Evolutionary conservation across 352 stramenopile genomes (phyloP), one percentile per base, ranked within the genome.

Genomic region (Thraustotheca clavata): DNA sequence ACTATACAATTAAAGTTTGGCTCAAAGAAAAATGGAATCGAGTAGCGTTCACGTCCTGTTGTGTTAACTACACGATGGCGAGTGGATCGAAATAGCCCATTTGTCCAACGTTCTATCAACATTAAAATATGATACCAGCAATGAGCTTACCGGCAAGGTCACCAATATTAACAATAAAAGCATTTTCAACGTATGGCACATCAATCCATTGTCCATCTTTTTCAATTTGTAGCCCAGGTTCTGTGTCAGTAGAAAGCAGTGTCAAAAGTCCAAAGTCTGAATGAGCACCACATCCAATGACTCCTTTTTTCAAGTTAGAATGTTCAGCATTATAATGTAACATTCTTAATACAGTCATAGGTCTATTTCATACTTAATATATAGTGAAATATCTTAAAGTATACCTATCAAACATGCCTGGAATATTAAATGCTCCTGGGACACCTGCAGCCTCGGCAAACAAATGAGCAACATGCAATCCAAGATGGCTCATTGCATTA

Each of bases 11-110:
- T 75, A 47, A 83, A 89, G 62, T 89, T 86, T 7, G 80, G 80
- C 46, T 89, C 80, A 55, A 86, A 89, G 60, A 89, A 89, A 68
- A 89, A 87, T 40, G 80, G 77, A n/a, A 87, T 73, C 27, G 80
- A 89, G 74, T 84, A 89, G 6, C 80, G 77, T 39, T 89, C 77
- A 29, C 73, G 71, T 14, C 80, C 80, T 14, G 70, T 80, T 1
- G 62, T 22, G 66, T 89, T 89, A 11, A 89, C 71, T 14, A 89
- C 80, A 18, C 80, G 80, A 60, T 89, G 80, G 43, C 75, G 62
- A 29, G 62, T 69, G 5, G 50, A 67, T 24, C 32, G 24, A 36
- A 67, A 69, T 1, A 60, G 29, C 4, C 47, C 49, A 26, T 69
- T 69, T n/a, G 62, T 69, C 62, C 62, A 69, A 5, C 62, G 62